phyloP scores from a whole-genome alignment of 2,329 filamentous ascomycete genomes.

The Apiospora kogelbergensis region DNA sequence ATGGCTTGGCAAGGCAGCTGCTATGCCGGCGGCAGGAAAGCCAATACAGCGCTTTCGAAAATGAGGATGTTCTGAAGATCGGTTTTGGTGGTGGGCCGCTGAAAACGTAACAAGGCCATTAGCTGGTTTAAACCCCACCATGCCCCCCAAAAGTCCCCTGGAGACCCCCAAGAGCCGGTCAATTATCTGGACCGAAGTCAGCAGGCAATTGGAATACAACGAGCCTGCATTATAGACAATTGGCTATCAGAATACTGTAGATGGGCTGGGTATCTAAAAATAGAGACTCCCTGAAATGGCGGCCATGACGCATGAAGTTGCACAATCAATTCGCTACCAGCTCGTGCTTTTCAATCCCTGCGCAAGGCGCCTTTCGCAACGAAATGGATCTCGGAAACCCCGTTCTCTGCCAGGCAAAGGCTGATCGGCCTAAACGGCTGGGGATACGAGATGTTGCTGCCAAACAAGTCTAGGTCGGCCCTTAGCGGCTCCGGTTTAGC shows the following conservation, averaged over 20 bases:
- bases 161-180: neutral
- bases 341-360: neutral
- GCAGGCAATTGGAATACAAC: neutral
- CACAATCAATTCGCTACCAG: neutral
- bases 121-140: neutral
- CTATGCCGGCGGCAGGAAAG: too few relatives aligned
- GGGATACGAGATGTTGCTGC: neutral
- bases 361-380: neutral
- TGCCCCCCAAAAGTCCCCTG: neutral
- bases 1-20: too few relatives aligned
- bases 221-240: too few relatives aligned
- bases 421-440: neutral
- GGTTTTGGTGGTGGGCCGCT: neutral
- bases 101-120: neutral
- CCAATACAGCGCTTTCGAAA: constrained; percentile 6
- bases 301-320: neutral
- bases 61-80: neutral
- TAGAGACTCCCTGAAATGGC: neutral
- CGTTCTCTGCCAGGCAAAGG: neutral
- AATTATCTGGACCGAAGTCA: neutral
- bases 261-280: too few relatives aligned
- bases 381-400: constrained; percentile 1
- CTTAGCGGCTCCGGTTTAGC: neutral
- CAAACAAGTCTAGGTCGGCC: neutral
- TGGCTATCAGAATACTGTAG: too few relatives aligned